Conservation (phyloP, 805 yeast species). For the Schwanniomyces occidentalis region DNA sequence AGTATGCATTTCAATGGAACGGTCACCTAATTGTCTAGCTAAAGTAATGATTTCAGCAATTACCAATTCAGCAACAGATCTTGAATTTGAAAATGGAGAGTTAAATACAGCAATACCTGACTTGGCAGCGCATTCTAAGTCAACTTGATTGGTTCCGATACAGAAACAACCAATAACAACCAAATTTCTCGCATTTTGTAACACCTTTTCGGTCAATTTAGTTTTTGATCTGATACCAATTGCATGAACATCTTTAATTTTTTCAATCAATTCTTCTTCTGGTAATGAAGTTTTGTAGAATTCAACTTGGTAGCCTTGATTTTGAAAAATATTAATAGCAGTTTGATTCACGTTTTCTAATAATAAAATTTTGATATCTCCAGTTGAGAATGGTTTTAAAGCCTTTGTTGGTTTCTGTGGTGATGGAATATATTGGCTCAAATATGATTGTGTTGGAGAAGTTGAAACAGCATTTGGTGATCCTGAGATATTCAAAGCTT, state of each 20-base stretch:
- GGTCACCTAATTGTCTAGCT: conserved; percentile 96
- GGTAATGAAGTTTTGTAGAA: conserved; percentile 84
- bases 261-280: conserved; percentile 92
- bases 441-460: conserved; percentile 77
- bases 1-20: conserved; percentile 92
- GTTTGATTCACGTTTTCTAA: conserved; percentile 93
- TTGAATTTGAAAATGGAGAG: conserved; percentile 97
- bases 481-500: conserved; percentile 51
- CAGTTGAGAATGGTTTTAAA: conserved; percentile 92
- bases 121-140: conserved; percentile 86
- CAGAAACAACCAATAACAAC: conserved; percentile 96
- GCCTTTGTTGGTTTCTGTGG: conserved; percentile 59
- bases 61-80: conserved; percentile 97
- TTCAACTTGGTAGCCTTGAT: conserved; percentile 97
- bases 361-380: conserved; percentile 87
- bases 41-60: conserved; percentile 91
- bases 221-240: conserved; percentile 98
- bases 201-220: conserved; percentile 73
- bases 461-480: conserved; percentile 77
- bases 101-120: conserved; percentile 95
- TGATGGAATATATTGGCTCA: conserved; percentile 52
- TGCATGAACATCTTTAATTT: conserved; percentile 91
- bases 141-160: conserved; percentile 98
- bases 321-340: conserved; percentile 79
- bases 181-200: conserved; percentile 85